phyloP scores from a whole-genome alignment of 1,139 yeast genomes.

The Arxiozyma slooffiae region DNA sequence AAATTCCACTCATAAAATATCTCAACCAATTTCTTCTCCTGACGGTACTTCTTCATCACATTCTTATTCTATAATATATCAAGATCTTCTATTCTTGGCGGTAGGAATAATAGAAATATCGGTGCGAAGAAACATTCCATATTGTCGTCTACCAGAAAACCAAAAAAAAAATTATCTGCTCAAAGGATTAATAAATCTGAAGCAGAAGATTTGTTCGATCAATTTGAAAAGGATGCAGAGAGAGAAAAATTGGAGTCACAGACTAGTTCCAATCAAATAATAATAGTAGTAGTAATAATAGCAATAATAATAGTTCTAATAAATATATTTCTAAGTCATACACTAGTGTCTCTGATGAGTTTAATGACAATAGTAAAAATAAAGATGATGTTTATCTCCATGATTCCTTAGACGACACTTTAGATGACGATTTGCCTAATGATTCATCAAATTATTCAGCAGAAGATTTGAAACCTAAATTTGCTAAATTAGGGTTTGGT shows the following conservation, averaged over 20 bases:
- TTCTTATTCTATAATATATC: too few relatives aligned
- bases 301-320: conserved; percentile 8
- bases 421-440: conserved; percentile 5
- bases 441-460: conserved; percentile 28
- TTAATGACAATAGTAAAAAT: conserved; percentile 4
- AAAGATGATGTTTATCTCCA: conserved; percentile 6
- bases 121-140: conserved; percentile 29
- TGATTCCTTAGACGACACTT: conserved; percentile 4
- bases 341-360: conserved; percentile 1
- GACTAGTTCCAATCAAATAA: conserved; percentile 7
- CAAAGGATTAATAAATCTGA: conserved; percentile 44
- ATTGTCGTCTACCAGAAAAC: conserved; percentile 33
- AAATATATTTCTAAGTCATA: conserved; percentile 1
- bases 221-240: conserved; percentile 77
- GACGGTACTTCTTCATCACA: background rate
- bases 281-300: conserved; percentile 6
- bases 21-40: conserved; percentile 19
- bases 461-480: conserved; percentile 56
- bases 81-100: conserved; percentile 13
- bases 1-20: conserved; percentile 2
- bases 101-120: background rate
- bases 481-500: conserved; percentile 78
- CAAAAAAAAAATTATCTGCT: conserved; percentile 48
- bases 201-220: conserved; percentile 69
- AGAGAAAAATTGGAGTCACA: conserved; percentile 42